Base-by-base conservation (phyloP, 2,329 filamentous ascomycete genomes). In the Stagonosporopsis chrysanthemi region DNA sequence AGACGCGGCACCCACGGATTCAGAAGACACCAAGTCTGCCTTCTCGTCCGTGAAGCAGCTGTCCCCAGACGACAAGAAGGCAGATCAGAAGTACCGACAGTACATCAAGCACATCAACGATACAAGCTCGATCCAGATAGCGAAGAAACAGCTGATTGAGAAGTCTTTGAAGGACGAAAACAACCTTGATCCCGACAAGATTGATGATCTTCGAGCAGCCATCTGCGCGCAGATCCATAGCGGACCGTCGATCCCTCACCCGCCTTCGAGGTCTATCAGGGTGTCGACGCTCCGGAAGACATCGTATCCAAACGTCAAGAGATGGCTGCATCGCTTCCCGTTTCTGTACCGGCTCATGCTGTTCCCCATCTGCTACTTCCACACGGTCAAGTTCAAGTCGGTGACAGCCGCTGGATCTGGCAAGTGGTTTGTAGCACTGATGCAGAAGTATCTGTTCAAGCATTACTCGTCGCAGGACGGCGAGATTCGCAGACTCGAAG, bases 381-480 rank as follows among this genome's bases (percentile, higher is more conserved):
- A 85, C 57, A 79, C 82, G 0, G 77, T 84, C 45, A 74, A 71
- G 39, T 80, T 84, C 58, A 68, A 75, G n/a, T 83, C 81, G 0
- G 75, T 85, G 43, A 83, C 78, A 24, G 78, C 78, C 1, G 81
- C 80, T 5, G 79, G 80, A 0, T 83, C 82, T 6, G 83, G 83
- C 0, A 76, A 78, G 52, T 84, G 81, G 78, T 76, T 84, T 17
- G 78, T 80, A 2, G 72, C 72, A 9, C 68, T 83, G 39, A 76
- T 85, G 44, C 72, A 79, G 33, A 65, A 80, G 29, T 75, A 83
- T 19, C 69, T 85, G 15, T 84, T 85, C 75, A 79, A 81, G 59
- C 74, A 80, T 40, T 80, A 83, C 62, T 73, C 77, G 3, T 72
- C 75, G 5, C 70, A 76, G 39, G 78, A 80, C 51, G 68, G 72